phyloP scores from a whole-genome alignment of 306 rosid genomes.

The Inga leiocalycina region DNA sequence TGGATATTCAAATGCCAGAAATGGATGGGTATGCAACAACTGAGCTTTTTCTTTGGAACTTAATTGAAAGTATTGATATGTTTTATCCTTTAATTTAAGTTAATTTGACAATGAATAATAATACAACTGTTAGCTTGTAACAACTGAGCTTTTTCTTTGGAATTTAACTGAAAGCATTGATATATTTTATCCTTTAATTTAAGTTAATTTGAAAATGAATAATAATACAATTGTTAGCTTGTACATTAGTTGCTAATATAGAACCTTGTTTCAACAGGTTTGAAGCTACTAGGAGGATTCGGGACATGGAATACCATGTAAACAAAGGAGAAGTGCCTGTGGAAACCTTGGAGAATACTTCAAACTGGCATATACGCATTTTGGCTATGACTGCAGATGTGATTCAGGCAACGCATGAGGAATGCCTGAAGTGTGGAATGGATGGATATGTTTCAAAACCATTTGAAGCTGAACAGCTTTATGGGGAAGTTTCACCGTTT shows the following conservation, averaged over 20 bases:
- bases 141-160: too few species aligned
- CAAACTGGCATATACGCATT: constrained; percentile 70
- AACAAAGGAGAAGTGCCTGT: constrained; percentile 49
- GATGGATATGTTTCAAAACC: constrained; percentile 97
- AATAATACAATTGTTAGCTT: background rate
- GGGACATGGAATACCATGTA: constrained; percentile 57
- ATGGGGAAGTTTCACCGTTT: constrained; percentile 80
- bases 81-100: background rate
- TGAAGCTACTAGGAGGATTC: constrained; percentile 72
- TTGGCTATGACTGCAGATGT: constrained; percentile 98
- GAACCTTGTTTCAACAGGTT: constrained; percentile 52
- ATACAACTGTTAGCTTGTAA: background rate
- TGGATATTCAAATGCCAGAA: constrained; percentile 99
- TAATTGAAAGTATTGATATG: background rate
- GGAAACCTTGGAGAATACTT: constrained; percentile 40
- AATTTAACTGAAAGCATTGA: too few species aligned
- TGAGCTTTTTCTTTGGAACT: constrained; percentile 6
- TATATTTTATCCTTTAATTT: too few species aligned
- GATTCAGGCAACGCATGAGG: constrained; percentile 91
- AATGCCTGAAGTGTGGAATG: constrained; percentile 77
- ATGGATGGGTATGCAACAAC: constrained; percentile 84
- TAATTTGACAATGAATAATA: background rate
- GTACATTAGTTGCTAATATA: constrained; percentile 1
- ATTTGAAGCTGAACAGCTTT: constrained; percentile 93
- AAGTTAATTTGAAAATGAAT: too few species aligned